Evolutionary conservation across 768 basidiomycete species (phyloP).

Genomic region (Naematelia aurantialba): DNA sequence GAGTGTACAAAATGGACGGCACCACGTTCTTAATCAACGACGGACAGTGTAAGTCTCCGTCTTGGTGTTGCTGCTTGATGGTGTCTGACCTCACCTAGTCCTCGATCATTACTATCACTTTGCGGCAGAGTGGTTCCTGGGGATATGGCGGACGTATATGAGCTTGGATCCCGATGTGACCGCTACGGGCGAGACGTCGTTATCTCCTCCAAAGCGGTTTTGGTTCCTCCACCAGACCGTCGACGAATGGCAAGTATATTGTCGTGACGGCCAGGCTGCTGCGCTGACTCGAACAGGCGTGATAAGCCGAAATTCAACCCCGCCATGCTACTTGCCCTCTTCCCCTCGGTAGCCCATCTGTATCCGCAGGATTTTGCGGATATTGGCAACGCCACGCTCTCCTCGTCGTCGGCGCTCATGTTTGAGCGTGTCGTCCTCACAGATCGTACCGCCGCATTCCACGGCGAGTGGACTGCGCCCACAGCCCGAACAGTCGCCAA

Average conservation of each 20-base stretch:
- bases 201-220: conserved; percentile 62
- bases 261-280: not conserved
- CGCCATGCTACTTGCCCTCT: conserved; percentile 69
- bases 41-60: conserved; percentile 54
- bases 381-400: conserved; percentile 52
- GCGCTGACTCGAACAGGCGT: conserved; percentile 64
- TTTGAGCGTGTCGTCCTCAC: conserved; percentile 67
- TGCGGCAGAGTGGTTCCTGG: conserved; percentile 74
- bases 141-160: conserved; percentile 64
- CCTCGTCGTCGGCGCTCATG: conserved; percentile 57
- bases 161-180: conserved; percentile 41
- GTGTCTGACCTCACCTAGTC: conserved; percentile 57
- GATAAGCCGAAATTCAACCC: conserved; percentile 72
- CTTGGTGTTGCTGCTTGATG: not conserved
- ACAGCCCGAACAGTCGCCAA: conserved; percentile 68
- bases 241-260: conserved; percentile 36
- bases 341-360: conserved; percentile 58
- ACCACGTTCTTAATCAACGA: conserved; percentile 57
- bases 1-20: conserved; percentile 67
- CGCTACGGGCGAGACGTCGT: conserved; percentile 47
- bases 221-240: conserved; percentile 60
- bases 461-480: conserved; percentile 62
- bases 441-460: conserved; percentile 73
- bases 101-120: conserved; percentile 85
- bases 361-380: conserved; percentile 73